phyloP scores from a whole-genome alignment of 371 early-diverging fungal genomes.

The Mucor plumbeus region DNA sequence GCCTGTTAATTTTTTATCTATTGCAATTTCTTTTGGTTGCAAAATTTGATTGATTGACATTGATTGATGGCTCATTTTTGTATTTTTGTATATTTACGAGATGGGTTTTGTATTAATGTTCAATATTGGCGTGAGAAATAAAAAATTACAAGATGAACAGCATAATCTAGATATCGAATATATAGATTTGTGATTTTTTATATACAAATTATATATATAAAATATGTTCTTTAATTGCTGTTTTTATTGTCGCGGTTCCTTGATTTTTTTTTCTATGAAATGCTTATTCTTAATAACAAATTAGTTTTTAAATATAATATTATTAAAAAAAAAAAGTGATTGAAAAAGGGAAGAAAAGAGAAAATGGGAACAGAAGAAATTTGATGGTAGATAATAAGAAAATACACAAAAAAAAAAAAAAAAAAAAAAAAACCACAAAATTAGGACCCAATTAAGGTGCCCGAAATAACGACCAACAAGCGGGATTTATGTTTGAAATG shows the following conservation, averaged over 20 bases:
- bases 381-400: background rate
- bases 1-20: slow-evolving; percentile 3
- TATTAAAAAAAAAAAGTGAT: slow-evolving; percentile 11
- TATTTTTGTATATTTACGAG: background rate
- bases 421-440: slow-evolving; percentile 15
- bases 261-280: slow-evolving; percentile 1
- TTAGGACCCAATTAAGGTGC: slow-evolving; percentile 32
- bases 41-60: slow-evolving; percentile 41
- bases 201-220: slow-evolving; percentile 5
- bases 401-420: slow-evolving; percentile 5
- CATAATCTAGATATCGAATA: slow-evolving; percentile 17
- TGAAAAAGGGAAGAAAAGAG: slow-evolving; percentile 13
- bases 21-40: slow-evolving; percentile 13
- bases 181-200: background rate
- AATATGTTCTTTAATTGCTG: background rate
- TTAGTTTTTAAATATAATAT: background rate
- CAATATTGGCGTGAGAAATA: slow-evolving; percentile 23
- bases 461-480: slow-evolving; percentile 26
- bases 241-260: slow-evolving; percentile 4
- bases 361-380: slow-evolving; percentile 13
- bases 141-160: slow-evolving; percentile 7
- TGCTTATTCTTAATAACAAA: slow-evolving; percentile 4
- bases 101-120: background rate
- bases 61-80: slow-evolving; percentile 33
- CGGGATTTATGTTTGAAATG: slow-evolving; percentile 27